Conservation (phyloP, 441 rosid genomes). For the Dalechampia spathulata region DNA sequence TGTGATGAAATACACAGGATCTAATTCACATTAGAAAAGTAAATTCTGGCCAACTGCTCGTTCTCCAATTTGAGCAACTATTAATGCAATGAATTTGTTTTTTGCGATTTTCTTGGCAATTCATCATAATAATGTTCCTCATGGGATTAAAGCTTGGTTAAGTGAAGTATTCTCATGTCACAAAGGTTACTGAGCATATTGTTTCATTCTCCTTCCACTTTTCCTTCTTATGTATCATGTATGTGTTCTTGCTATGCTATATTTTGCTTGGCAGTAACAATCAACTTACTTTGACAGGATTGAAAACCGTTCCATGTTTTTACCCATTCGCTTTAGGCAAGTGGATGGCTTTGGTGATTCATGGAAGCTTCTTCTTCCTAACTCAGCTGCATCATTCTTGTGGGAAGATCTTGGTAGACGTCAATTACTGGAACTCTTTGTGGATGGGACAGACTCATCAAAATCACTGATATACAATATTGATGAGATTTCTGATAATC, state of each 20-base stretch:
- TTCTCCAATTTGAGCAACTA: neutral
- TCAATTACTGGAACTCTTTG: slow-evolving; percentile 65
- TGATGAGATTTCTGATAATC: slow-evolving; percentile 81
- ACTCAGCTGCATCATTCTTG: slow-evolving; percentile 79
- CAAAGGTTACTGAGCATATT: neutral
- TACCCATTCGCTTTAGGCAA: slow-evolving; percentile 83
- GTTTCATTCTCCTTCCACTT: neutral
- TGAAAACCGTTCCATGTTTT: slow-evolving; percentile 87
- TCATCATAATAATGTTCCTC: no score
- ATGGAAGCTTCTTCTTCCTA: slow-evolving; percentile 91
- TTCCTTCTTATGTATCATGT: neutral
- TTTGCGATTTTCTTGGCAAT: no score
- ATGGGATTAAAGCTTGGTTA: neutral
- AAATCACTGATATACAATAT: slow-evolving; percentile 59
- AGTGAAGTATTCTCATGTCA: neutral
- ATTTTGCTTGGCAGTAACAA: neutral
- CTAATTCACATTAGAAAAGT: neutral
- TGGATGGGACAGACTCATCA: slow-evolving; percentile 65
- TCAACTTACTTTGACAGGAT: slow-evolving; percentile 48
- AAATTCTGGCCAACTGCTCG: neutral
- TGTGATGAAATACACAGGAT: neutral
- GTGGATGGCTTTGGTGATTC: slow-evolving; percentile 70
- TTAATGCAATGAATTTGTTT: neutral
- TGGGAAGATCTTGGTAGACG: slow-evolving; percentile 97
- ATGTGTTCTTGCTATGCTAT: neutral